Base-by-base conservation (phyloP, 495 filamentous ascomycete genomes). In the Melanomma pulvis-pyrius region DNA sequence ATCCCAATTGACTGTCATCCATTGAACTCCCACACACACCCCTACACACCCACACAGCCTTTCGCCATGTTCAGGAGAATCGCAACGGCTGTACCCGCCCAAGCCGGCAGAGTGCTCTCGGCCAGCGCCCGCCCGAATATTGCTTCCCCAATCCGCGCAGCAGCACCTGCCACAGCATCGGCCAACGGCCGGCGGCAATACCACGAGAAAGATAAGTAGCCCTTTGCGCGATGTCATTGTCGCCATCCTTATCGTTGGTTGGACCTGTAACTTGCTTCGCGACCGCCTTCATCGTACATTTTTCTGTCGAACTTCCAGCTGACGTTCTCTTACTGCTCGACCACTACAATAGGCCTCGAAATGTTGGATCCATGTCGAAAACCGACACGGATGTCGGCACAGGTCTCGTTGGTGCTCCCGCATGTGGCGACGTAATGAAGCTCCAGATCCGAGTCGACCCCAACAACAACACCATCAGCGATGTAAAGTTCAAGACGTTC, bases 401-500 rank as follows among this genome's bases (percentile, higher is more conserved):
- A 6, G 96, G 96, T 5, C 88, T 99, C 48, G 96, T 98, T 51
- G 94, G 94, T 59, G 94, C 94, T n/a, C 93, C 92, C 51, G 90
- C 90, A 19, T 85, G 81, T 76, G 93, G 94, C 78, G 93, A 98
- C 78, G 93, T 98, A 69, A 99, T 99, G 91, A 96, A 96, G 77
- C 87, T 99, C 46, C 93, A 99, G 81, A 99, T 99, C 79, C 89
- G 91, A 59, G 96, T 99, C 71, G 92, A 98, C 79, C 90, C 91
- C 54, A 83, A 87, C 39, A 90, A 87, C 75, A 88, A 96, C 73
- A 92, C 87, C 59, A 99, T 99, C 77, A 86, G 85, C 66, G 96
- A 99, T 66, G 92, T 96, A 70, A 92, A 93, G 76, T 96, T 96
- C 84, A 96, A 99, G 87, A 98, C 96, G 0, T 99, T 99, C 75